Evolutionary conservation across 345 rosid species (phyloP).

Genomic region (Aegle marmelos): DNA sequence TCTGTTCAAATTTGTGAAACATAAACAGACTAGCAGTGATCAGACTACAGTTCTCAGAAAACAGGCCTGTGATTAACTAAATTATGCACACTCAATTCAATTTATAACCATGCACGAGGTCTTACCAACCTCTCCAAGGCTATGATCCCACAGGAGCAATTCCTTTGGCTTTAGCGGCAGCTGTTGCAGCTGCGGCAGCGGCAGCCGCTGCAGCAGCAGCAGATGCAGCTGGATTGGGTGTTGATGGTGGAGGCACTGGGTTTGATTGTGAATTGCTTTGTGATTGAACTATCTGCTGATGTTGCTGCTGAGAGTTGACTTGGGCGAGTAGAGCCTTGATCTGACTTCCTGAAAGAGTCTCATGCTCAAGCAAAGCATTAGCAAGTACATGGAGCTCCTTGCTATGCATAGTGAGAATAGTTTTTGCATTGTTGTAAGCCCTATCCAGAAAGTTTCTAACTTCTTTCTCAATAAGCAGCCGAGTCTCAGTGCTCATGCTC

Average conservation of each 20-base stretch:
- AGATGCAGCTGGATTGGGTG: constrained; percentile 69
- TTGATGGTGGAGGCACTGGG: constrained; percentile 75
- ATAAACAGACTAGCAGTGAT: constrained; percentile 19
- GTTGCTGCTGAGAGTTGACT: constrained; percentile 57
- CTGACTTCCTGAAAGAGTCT: constrained; percentile 77
- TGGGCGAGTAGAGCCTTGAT: constrained; percentile 66
- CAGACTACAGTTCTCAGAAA: constrained; percentile 21
- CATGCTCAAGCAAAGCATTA: constrained; percentile 73
- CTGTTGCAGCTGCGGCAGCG: constrained; percentile 50
- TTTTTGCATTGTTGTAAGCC: constrained; percentile 87
- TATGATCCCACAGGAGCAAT: constrained; percentile 86
- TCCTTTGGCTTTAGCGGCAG: constrained; percentile 73
- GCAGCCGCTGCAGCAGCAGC: constrained; percentile 67
- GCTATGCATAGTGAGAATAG: constrained; percentile 63
- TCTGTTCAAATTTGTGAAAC: constrained; percentile 11
- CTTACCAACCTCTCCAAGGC: constrained; percentile 15
- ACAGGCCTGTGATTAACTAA: constrained; percentile 11
- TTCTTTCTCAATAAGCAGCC: constrained; percentile 88
- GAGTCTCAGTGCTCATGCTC: constrained; percentile 97
- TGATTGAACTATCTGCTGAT: constrained; percentile 44
- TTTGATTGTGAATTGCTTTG: constrained; percentile 50
- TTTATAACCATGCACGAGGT: constrained; percentile 10
- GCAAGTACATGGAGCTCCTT: constrained; percentile 88
- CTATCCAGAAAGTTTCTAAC: constrained; percentile 64
- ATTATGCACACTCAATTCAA: constrained; percentile 32